These are phyloP conservation scores for Acacia concinna DNA, from an alignment of 331 rosid genomes.

Conservation along the genomic window DNA sequence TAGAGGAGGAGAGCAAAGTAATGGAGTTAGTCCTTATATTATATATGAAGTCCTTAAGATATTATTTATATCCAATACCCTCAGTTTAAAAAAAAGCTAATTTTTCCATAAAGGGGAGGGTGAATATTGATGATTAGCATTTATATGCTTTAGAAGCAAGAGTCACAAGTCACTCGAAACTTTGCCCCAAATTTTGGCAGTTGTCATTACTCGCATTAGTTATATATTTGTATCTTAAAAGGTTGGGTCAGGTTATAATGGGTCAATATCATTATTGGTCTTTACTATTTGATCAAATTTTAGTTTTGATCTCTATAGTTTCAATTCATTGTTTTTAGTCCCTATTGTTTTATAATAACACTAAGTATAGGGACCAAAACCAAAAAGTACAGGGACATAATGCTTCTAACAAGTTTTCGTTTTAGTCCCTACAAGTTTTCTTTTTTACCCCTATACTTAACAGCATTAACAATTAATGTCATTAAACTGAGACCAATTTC, in stretches of 20 bases:
- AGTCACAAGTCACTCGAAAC: neutral
- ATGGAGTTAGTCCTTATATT: neutral
- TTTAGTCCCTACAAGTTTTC: no score
- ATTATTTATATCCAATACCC: neutral
- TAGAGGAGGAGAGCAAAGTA: neutral
- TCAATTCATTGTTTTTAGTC: no score
- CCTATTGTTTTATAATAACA: no score
- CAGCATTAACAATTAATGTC: no score
- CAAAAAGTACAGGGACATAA: no score
- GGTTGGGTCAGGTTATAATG: neutral
- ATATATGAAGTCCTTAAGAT: neutral
- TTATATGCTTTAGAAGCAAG: neutral
- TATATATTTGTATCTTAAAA: neutral
- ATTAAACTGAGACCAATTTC: no score
- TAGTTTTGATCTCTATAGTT: no score
- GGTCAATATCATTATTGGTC: neutral
- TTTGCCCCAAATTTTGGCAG: neutral
- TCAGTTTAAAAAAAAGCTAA: neutral
- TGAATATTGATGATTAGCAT: neutral
- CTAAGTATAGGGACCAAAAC: no score
- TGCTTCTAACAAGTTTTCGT: no score
- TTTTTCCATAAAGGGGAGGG: neutral
- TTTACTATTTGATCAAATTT: no score
- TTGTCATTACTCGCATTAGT: neutral
- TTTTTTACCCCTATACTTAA: no score